Evolutionary conservation across 257 asterid species (phyloP).

Genomic region (Plantago elongata): DNA sequence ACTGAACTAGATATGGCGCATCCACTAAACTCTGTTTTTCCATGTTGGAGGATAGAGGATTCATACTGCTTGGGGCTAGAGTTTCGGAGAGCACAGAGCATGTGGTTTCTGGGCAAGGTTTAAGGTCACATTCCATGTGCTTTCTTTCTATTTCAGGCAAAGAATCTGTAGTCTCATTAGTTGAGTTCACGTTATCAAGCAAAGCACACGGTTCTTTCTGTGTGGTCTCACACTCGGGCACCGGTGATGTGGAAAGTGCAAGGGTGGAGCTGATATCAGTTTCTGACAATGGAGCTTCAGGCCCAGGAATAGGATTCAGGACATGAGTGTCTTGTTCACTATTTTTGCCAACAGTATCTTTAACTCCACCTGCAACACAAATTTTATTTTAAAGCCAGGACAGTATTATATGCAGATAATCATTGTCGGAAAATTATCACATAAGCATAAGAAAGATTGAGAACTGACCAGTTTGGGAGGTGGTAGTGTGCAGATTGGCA

Average conservation of each 20-base stretch:
- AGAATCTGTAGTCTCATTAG: too few species aligned
- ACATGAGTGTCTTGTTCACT: constrained; percentile 43
- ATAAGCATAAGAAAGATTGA: constrained; percentile 17
- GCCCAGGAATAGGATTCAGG: constrained; percentile 15
- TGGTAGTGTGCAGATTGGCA: constrained; percentile 34
- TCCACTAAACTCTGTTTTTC: neutral
- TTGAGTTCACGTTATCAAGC: too few species aligned
- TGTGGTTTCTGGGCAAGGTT: constrained; percentile 17
- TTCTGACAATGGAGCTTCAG: constrained; percentile 36
- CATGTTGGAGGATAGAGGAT: constrained; percentile 12
- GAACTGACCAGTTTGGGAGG: constrained; percentile 50
- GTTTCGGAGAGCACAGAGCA: constrained; percentile 17
- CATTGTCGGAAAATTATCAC: neutral
- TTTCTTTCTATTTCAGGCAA: too few species aligned
- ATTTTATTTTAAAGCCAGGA: constrained; percentile 7
- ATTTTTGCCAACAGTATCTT: constrained; percentile 45
- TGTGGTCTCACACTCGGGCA: constrained; percentile 19
- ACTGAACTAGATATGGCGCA: constrained; percentile 22
- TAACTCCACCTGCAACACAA: constrained; percentile 46
- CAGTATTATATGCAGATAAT: neutral
- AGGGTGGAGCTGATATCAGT: constrained; percentile 26
- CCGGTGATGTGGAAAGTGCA: constrained; percentile 23
- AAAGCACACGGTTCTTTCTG: constrained; percentile 8
- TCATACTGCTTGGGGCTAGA: constrained; percentile 24
- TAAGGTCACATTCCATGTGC: constrained; percentile 8